Base-by-base conservation (phyloP, 2,329 filamentous ascomycete genomes). In the Neofusicoccum ribis region DNA sequence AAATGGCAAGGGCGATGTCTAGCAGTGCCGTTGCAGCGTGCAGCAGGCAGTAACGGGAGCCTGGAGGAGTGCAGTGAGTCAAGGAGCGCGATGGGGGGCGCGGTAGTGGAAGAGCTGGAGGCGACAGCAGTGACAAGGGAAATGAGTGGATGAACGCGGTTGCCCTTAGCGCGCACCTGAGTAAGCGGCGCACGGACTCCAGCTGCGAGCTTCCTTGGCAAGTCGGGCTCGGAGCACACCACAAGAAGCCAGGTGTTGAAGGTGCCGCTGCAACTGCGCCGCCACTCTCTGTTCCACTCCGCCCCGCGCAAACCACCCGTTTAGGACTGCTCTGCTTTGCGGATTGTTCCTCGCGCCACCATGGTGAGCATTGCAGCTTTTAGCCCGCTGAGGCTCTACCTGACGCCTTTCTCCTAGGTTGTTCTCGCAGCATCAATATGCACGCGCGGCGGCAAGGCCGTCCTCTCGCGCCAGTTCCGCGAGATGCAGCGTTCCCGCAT, bases 351-450 rank as follows among this genome's bases (percentile, higher is more conserved):
- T 44, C 23, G 54, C 27, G 39, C 27, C 47, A 63, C 20, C n/a
- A 63, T 63, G 60, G 60, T 63, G 39, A 12, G 50, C 23, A 54
- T 34, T 44, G 47, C 11, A 36, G 46, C 23, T 34, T 34, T 41
- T 36, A 9, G 34, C 31, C 15, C 17, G 37, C 23, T 14, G 15
- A 23, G 37, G 60, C 60, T 17, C 17, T 31, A 39, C 49, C 51
- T 64, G 44, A 64, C 51, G 27, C 41, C 17, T 36, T 54, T 47
- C 62, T 56, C 63, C 58, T 69, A 97, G 95, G 95, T 99, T 79
- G 92, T 99, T 80, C 92, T 99, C 79, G 95, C 94, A 80, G 95
- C 95, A 75, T 98, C 95, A 75, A 97, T 99, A 84, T 98, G 94
- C 83, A 99, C 96, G 79, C 89, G 95, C 72, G 95, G 95, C 79